A percentile compares a stretch with the other conserved stretches of the same genome.
Evolutionary conservation across 768 basidiomycete species (phyloP).

Genomic region (Amanita rimosa): DNA sequence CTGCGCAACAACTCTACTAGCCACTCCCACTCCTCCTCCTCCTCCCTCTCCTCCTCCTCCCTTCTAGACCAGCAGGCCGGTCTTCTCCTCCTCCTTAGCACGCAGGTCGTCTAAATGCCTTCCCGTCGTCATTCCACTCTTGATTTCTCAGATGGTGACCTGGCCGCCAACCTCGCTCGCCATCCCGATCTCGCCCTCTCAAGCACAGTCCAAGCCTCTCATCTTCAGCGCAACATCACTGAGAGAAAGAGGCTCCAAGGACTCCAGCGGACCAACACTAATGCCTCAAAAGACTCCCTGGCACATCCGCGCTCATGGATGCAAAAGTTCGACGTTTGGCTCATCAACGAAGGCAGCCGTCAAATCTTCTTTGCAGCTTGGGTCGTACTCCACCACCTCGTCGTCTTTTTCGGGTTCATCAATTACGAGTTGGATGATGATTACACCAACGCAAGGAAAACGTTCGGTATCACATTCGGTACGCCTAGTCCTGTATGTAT

Average conservation of each 20-base stretch:
- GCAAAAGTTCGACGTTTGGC: constrained; percentile 62
- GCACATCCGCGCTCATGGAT: constrained; percentile 26
- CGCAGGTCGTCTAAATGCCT: constrained; percentile 29
- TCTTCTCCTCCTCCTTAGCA: constrained; percentile 18
- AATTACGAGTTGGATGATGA: constrained; percentile 80
- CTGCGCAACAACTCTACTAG: too few species aligned
- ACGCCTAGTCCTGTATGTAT: constrained; percentile 17
- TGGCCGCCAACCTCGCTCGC: constrained; percentile 31
- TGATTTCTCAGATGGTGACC: constrained; percentile 52
- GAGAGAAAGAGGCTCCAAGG: constrained; percentile 80
- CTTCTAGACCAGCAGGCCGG: constrained; percentile 12
- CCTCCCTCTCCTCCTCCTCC: background rate
- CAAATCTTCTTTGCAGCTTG: constrained; percentile 72
- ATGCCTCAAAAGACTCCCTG: constrained; percentile 14
- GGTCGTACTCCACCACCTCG: constrained; percentile 72
- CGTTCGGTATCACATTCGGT: constrained; percentile 76
- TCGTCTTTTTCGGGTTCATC: constrained; percentile 64
- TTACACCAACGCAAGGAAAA: constrained; percentile 46
- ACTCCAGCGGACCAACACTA: constrained; percentile 53
- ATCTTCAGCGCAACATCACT: constrained; percentile 77
- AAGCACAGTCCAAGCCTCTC: constrained; percentile 22
- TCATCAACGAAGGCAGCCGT: constrained; percentile 86
- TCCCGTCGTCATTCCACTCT: constrained; percentile 43
- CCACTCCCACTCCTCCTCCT: background rate
- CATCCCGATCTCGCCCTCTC: constrained; percentile 35